Conservation (phyloP, 345 rosid species). For the Citrus medica region DNA sequence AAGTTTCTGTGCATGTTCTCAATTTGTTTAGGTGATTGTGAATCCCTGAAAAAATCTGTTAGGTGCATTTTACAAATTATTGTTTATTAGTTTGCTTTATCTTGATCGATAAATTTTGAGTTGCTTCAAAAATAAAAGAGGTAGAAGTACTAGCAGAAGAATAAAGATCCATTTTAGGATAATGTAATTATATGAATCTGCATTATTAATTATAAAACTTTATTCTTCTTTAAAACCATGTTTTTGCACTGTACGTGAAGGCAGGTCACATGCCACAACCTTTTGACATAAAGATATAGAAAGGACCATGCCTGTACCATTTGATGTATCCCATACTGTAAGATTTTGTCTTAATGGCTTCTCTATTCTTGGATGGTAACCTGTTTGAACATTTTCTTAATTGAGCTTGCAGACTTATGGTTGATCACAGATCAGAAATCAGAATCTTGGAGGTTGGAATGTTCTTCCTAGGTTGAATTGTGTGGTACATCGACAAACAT, state of each 20-base stretch:
- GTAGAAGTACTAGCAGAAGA: not conserved
- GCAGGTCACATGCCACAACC: not conserved
- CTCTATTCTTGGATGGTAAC: not conserved
- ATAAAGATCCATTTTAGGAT: not conserved
- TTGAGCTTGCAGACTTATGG: not conserved
- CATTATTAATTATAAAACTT: not conserved
- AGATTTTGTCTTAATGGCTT: not conserved
- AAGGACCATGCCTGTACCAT: not conserved
- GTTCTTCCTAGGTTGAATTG: not conserved
- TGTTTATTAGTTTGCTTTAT: not conserved
- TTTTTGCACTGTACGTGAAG: not conserved
- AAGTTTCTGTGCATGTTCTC: not conserved
- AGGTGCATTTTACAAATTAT: not conserved
- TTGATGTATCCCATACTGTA: not conserved
- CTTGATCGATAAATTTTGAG: not conserved
- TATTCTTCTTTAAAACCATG: not conserved
- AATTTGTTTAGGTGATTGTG: not conserved
- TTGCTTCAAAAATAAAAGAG: not conserved
- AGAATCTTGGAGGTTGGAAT: not conserved
- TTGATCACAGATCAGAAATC: not conserved
- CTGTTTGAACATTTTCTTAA: not conserved
- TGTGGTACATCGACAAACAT: not conserved
- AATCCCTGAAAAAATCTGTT: not conserved
- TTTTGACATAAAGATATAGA: not conserved
- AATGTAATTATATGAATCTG: not conserved